Evolutionary conservation across 1,139 yeast genomes (phyloP), one percentile per base, ranked within the genome.

Genomic region (Taphrina betulina): DNA sequence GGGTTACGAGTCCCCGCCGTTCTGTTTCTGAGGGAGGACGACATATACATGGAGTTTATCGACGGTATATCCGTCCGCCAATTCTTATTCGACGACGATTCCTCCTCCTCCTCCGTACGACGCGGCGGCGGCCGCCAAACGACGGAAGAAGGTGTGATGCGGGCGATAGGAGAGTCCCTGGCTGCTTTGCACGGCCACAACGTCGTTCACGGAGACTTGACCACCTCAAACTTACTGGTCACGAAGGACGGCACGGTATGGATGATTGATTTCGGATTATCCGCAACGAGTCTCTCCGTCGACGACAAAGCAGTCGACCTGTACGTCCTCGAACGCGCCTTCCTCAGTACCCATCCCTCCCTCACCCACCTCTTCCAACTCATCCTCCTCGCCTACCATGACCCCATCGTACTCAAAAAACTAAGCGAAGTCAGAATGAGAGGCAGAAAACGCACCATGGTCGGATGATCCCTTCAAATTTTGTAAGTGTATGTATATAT

Each of bases 221-320:
- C 99, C 0, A 82, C 94, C 23, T 89, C 97, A 0, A 94, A 94
- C 66, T 79, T 90, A 26, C 77, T 94, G 48, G 68, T 90, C 14
- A 14, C 8, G 75, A 75, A 63, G 62, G 23, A 52, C 53, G 12
- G 53, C 57, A 19, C 58, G 48, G 44, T 95, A 0, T 78, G 76
- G 40, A 71, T 92, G 65, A 94, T 94, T 59, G 99, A 94, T 66
- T 92, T 94, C 71, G 99, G 99, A 0, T 75, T 94, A 17, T 81
- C 86, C 3, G 80, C 89, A n/a, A 82, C 82, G 58, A 82, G 95
- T 0, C 78, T 79, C 0, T 67, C 88, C 61, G 78, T 86, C 0
- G 98, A 94, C 65, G 97, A 92, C 67, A 89, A 88, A 68, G 97
- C 98, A 1, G 98, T 94, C 14, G 99, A 94, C 68, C 69, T 94